Base-by-base conservation (phyloP, 148 eudicot species). In the Cornus florida region DNA sequence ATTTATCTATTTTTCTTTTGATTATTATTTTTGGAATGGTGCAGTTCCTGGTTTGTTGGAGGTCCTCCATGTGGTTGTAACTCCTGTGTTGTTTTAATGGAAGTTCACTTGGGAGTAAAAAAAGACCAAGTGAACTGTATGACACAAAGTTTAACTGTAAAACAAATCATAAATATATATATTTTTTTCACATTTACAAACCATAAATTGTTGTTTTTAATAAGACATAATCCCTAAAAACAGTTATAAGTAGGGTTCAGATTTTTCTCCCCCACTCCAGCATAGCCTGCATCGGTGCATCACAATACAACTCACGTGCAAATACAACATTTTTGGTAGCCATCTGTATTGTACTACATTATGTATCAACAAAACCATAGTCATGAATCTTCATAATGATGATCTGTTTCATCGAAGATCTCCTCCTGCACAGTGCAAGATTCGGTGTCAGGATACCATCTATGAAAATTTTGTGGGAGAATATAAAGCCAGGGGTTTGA, bases 391-490 rank as follows among this genome's bases (percentile, higher is more conserved):
- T 92, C 97, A 31, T 71, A 81, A 66, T 90, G 97, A 73, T 93
- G 97, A 81, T 93, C 99, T 7, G 97, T 95, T 83, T 95, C 99
- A 60, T 95, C 99, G 81, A 86, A 95, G n/a, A 95, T 95, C 88
- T 95, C 99, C 90, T 93, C 99, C 99, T 95, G 80, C 86, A 85
- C 56, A 67, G 14, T 57, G 67, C 5, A 5, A 67, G 46, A 28
- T 17, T 5, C 0, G 20, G 38, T 57, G 57, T 62, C 66, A 62
- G 66, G 9, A 62, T n/a, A 62, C 33, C 38, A 16, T 74, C 35
- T 17, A 32, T 4, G 8, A 66, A 72, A 24, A 23, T 62, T 62
- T n/a, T 17, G 23, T 11, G 28, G 14, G 13, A 23, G 28, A 46
- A 10, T 12, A 31, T 2, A 48, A 20, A n/a, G 11, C 3, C 46